These are phyloP conservation scores for Camelina laxa DNA, from an alignment of 345 rosid species.

Conservation along the genomic window DNA sequence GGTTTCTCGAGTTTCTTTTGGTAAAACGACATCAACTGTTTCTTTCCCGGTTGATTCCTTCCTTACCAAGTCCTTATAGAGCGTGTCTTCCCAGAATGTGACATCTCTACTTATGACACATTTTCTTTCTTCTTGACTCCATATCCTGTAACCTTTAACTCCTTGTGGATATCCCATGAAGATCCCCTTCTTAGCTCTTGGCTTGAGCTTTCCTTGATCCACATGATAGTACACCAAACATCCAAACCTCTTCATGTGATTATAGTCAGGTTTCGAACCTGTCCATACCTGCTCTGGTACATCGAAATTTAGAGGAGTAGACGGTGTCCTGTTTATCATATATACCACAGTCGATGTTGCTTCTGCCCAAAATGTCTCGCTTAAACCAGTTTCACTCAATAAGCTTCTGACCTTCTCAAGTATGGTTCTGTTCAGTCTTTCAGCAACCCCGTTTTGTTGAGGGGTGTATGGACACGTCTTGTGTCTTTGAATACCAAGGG, in stretches of 20 bases:
- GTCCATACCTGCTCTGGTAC: neutral
- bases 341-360: neutral
- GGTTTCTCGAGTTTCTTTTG: too few species aligned
- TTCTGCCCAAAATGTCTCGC: neutral
- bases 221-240: neutral
- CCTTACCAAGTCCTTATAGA: neutral
- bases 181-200: neutral
- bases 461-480: neutral
- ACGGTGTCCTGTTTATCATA: neutral
- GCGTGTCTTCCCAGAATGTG: neutral
- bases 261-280: neutral
- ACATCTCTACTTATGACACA: neutral
- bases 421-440: neutral
- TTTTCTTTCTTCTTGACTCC: neutral
- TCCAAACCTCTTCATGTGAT: neutral
- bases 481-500: neutral
- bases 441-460: neutral
- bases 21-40: too few species aligned
- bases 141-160: neutral
- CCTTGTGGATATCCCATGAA: neutral
- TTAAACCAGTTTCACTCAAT: neutral
- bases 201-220: neutral
- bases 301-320: neutral
- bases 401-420: neutral
- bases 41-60: too few species aligned